Evolutionary conservation across 257 asterid genomes (phyloP), one percentile per base, ranked within the genome.

Genomic region (Petrea volubilis): DNA sequence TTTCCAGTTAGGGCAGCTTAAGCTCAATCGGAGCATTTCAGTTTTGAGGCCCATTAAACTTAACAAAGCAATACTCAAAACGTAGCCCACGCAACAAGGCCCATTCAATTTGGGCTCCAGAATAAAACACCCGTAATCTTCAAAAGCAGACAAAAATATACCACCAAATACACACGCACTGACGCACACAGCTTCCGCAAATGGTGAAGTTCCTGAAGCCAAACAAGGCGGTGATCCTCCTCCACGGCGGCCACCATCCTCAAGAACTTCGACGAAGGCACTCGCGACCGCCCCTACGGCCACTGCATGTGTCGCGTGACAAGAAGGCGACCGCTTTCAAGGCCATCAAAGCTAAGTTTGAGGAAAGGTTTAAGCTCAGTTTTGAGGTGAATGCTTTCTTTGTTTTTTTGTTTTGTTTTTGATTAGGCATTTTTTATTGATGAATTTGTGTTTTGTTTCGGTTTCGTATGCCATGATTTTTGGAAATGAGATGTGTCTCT

Each of bases 321-420:
- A 79, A 79, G 72, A 79, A 79, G 77, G 78, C 74, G 8, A 70
- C 75, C 1, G 77, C 83, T 17, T 74, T 77, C 59, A 79, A 79
- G 71, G 83, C 66, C 71, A 75, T 75, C 60, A 79, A 79, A 59
- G 24, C 68, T 6, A 70, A 61, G 74, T 66, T 79, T 23, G 78
- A 79, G 79, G 80, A 79, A 52, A 58, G 83, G 80, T 79, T 79
- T 2, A 79, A 79, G 75, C 83, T 79, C 38, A 74, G 59, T 79
- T 79, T 50, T 79, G 58, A 75, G 36, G 71, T 53, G 67, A 50
- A 28, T 33, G 36, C 24, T 52, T 25, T 33, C 7, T 60, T 47
- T 0, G 11, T 63, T 63, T 38, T n/a, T 40, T 18, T 33, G 29
- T 10, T 31, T 7, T n/a, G 60, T 31, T 66, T 18, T n/a, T n/a